A percentile compares a stretch with the other conserved stretches of the same genome.
Evolutionary conservation across 305 asterid genomes (phyloP).

Genomic region (Euphrasia arctica): DNA sequence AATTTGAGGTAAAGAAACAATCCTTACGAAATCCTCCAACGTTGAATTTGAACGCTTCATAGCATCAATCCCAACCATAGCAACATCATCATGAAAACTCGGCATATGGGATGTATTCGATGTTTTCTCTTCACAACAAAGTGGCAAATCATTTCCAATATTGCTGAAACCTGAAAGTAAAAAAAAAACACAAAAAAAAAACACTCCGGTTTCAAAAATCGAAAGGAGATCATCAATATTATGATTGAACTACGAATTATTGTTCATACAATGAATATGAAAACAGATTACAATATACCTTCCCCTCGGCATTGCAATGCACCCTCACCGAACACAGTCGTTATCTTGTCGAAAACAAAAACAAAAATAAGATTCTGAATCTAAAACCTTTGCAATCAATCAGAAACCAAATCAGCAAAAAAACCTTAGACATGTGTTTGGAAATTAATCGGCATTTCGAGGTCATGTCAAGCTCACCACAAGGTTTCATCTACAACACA

Average conservation of each 20-base stretch:
- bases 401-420: conserved; percentile 19
- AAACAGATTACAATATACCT: conserved; percentile 37
- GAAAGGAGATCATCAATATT: not conserved
- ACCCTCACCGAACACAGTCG: conserved; percentile 34
- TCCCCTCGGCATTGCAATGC: conserved; percentile 35
- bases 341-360: conserved; percentile 39
- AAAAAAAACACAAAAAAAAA: too few species aligned
- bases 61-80: conserved; percentile 67
- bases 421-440: conserved; percentile 58
- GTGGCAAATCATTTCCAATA: conserved; percentile 28
- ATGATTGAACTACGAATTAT: not conserved
- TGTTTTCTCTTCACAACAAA: conserved; percentile 32
- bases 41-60: conserved; percentile 87
- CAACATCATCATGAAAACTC: conserved; percentile 34
- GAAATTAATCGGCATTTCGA: conserved; percentile 62
- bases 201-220: not conserved
- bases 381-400: conserved; percentile 11
- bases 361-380: conserved; percentile 13
- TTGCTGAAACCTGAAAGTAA: conserved; percentile 48
- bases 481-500: conserved; percentile 50
- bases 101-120: conserved; percentile 23
- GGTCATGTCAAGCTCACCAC: conserved; percentile 47
- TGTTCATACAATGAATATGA: not conserved
- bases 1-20: not conserved
- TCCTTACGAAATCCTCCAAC: conserved; percentile 93